A percentile compares a stretch with the other conserved stretches of the same genome.
phyloP scores from a whole-genome alignment of 495 filamentous ascomycete genomes.

The Daldinia caldariorum region DNA sequence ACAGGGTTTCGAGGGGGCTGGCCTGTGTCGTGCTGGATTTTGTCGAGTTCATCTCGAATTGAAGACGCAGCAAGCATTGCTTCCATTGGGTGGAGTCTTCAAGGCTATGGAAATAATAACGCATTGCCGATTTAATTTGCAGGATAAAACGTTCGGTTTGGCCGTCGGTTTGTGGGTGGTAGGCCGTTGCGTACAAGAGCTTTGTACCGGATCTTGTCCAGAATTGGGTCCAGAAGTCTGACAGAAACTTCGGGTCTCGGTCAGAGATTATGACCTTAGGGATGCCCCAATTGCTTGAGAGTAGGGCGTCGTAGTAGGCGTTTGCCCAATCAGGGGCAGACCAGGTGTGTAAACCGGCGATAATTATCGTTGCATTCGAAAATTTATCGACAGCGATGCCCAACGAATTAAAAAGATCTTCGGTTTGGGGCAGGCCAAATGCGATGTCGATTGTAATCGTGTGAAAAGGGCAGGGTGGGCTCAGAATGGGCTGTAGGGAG shows the following conservation, averaged over 20 bases:
- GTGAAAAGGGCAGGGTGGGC: no score
- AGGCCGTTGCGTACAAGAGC: no score
- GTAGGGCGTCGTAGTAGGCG: not conserved
- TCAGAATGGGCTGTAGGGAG: no score
- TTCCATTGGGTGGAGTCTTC: not conserved
- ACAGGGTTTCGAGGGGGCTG: no score
- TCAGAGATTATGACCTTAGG: not conserved
- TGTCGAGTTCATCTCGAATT: not conserved
- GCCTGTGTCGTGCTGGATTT: not conserved
- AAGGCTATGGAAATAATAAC: no score
- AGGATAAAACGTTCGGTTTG: not conserved
- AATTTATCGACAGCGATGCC: not conserved
- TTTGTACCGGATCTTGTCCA: no score
- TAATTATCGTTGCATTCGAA: not conserved
- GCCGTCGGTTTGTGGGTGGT: not conserved
- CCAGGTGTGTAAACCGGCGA: not conserved
- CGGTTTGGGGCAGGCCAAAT: no score
- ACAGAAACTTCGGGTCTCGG: constrained; percentile 3
- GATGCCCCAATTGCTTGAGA: not conserved
- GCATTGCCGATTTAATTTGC: no score
- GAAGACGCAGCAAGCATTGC: not conserved
- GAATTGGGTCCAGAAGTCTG: not conserved
- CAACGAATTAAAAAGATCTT: not conserved
- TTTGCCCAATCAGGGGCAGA: not conserved
- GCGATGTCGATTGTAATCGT: no score